Evolutionary conservation across 495 filamentous ascomycete species (phyloP).

Genomic region (Glarea lozoyensis): DNA sequence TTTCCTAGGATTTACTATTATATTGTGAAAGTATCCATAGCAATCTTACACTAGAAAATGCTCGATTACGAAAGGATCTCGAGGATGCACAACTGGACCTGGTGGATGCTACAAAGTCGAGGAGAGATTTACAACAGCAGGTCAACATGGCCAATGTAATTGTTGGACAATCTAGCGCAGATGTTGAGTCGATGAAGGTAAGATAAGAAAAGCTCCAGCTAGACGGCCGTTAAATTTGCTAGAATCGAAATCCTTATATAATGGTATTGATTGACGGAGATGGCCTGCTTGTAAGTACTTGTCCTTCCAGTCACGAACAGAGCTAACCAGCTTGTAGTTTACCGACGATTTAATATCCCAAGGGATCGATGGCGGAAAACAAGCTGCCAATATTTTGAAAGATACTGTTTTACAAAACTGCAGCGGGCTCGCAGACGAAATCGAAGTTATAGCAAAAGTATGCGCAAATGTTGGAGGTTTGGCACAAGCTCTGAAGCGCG

Average conservation of each 20-base stretch:
- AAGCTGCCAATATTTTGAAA: constrained; percentile 56
- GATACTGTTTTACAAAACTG: constrained; percentile 41
- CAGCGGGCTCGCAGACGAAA: constrained; percentile 36
- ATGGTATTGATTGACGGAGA: constrained; percentile 71
- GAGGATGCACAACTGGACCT: constrained; percentile 33
- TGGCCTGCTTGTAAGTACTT: constrained; percentile 51
- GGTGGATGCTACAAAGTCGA: constrained; percentile 27
- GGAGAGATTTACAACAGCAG: constrained; percentile 35
- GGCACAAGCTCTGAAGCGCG: constrained; percentile 45
- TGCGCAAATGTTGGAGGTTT: constrained; percentile 63
- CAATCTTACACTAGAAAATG: constrained; percentile 28
- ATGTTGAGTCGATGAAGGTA: constrained; percentile 12
- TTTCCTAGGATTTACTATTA: constrained; percentile 33
- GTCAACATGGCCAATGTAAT: constrained; percentile 24
- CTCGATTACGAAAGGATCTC: constrained; percentile 23
- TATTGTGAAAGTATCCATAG: constrained; percentile 25
- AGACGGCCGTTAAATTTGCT: constrained; percentile 5
- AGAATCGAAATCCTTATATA: constrained; percentile 72
- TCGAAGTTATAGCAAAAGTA: constrained; percentile 57
- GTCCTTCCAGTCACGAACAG: neutral
- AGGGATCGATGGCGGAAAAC: constrained; percentile 61
- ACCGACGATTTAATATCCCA: constrained; percentile 52
- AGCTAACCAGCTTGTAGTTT: constrained; percentile 40
- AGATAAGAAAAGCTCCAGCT: neutral
- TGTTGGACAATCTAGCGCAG: constrained; percentile 20